Percentiles rank a stretch among this genome's conserved stretches.
Evolutionary conservation across 208 protist species (phyloP).

Genomic region (Naegleria gruberi): DNA sequence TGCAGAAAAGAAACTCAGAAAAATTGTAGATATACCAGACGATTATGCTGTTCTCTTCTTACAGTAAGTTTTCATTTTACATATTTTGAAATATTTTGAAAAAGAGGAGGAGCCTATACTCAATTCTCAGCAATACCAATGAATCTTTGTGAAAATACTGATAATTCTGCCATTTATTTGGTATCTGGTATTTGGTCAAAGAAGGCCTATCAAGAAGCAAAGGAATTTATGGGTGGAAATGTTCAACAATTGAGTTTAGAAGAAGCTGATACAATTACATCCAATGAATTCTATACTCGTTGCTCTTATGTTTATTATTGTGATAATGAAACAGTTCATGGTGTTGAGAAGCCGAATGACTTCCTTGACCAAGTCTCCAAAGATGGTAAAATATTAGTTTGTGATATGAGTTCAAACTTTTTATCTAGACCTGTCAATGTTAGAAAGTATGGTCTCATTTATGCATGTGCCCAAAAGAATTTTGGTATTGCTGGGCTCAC

Average conservation of each 20-base stretch:
- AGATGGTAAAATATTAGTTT: constrained; percentile 39
- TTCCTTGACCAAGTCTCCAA: background rate
- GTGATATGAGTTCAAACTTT: constrained; percentile 70
- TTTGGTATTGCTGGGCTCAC: constrained; percentile 55
- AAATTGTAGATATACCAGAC: constrained; percentile 47
- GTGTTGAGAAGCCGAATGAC: constrained; percentile 32
- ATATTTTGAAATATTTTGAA: background rate
- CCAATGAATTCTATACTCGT: background rate
- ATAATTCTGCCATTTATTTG: constrained; percentile 50
- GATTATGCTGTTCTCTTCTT: constrained; percentile 63
- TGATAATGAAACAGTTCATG: constrained; percentile 69
- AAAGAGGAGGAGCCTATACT: constrained; percentile 49
- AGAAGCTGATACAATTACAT: background rate
- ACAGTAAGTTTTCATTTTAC: constrained; percentile 26
- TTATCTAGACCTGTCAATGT: constrained; percentile 45
- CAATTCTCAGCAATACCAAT: constrained; percentile 61
- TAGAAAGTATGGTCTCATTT: constrained; percentile 57
- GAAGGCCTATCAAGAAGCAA: constrained; percentile 48
- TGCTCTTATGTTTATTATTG: constrained; percentile 60
- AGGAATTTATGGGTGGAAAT: background rate
- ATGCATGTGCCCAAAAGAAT: constrained; percentile 72
- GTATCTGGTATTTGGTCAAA: constrained; percentile 68
- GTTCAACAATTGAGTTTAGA: background rate
- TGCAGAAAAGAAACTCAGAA: constrained; percentile 41
- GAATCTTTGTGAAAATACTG: constrained; percentile 48